Conservation (phyloP, 73 alveolate genomes). For the Paramecium bursaria region DNA sequence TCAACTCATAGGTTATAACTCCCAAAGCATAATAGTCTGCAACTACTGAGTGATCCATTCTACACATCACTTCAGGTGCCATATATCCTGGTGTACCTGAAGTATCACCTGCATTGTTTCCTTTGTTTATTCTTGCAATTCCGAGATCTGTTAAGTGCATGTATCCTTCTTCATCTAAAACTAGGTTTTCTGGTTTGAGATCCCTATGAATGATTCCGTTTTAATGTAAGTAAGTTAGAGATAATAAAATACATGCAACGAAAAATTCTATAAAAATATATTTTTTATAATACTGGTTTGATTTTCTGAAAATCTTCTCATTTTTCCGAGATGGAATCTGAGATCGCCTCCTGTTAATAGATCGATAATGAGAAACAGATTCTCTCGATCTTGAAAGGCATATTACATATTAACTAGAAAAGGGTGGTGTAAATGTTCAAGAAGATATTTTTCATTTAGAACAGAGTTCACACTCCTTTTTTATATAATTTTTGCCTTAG, state of each 20-base stretch:
- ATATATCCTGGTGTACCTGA: constrained; percentile 98
- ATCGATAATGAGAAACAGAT: constrained; percentile 74
- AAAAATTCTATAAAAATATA: constrained; percentile 74
- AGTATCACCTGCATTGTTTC: constrained; percentile 86
- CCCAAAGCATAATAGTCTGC: constrained; percentile 89
- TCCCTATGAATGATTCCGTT: constrained; percentile 96
- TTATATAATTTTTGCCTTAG: constrained; percentile 75
- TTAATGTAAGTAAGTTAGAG: constrained; percentile 93
- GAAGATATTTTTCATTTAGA: constrained; percentile 90
- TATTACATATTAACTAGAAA: constrained; percentile 76
- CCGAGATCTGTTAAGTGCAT: constrained; percentile 97
- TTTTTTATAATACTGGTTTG: constrained; percentile 68
- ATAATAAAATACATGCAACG: constrained; percentile 90
- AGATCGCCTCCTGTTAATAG: constrained; percentile 79
- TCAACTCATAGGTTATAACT: constrained; percentile 82
- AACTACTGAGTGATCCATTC: constrained; percentile 75
- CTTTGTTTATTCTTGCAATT: constrained; percentile 88
- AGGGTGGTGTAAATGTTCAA: constrained; percentile 85
- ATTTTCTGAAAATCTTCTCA: constrained; percentile 74
- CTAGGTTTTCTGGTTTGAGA: constrained; percentile 97
- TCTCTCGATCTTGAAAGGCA: constrained; percentile 77
- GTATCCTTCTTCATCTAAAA: constrained; percentile 93
- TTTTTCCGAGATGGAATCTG: constrained; percentile 75
- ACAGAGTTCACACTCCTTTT: constrained; percentile 91
- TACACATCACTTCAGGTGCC: constrained; percentile 96